These are phyloP conservation scores for Gastrolobium bilobum DNA, from an alignment of 306 rosid species.

Conservation along the genomic window DNA sequence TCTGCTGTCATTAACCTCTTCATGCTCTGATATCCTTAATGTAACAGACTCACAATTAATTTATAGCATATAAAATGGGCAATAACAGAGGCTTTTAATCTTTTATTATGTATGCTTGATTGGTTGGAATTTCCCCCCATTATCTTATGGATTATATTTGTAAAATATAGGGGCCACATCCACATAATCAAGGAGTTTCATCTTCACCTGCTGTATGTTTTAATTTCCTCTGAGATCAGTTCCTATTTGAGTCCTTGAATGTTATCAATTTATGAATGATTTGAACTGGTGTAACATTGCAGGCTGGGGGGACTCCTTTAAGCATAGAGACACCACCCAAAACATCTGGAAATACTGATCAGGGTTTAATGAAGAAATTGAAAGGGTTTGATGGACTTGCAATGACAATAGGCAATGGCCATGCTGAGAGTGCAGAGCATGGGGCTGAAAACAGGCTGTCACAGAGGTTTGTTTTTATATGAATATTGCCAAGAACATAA, in stretches of 20 bases:
- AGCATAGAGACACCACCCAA: slow-evolving; percentile 76
- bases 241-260: slow-evolving; percentile 1
- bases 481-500: not conserved
- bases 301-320: slow-evolving; percentile 69
- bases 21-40: slow-evolving; percentile 21
- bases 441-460: slow-evolving; percentile 67
- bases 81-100: slow-evolving; percentile 8
- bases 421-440: slow-evolving; percentile 66
- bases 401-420: slow-evolving; percentile 90
- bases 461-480: slow-evolving; percentile 67
- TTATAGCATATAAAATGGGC: slow-evolving; percentile 12
- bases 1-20: slow-evolving; percentile 12
- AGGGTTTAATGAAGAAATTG: slow-evolving; percentile 78
- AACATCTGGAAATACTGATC: slow-evolving; percentile 75
- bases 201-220: slow-evolving; percentile 80
- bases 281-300: slow-evolving; percentile 52
- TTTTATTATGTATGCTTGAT: slow-evolving; percentile 3
- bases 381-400: slow-evolving; percentile 90
- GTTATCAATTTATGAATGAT: slow-evolving; percentile 33
- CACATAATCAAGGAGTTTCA: slow-evolving; percentile 79
- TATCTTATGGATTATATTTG: slow-evolving; percentile 34
- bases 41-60: slow-evolving; percentile 5
- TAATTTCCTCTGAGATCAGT: slow-evolving; percentile 29
- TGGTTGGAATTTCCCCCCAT: not conserved
- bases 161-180: slow-evolving; percentile 65